Evolutionary conservation across 1,139 yeast species (phyloP).

Genomic region (Scheffersomyces titani): DNA sequence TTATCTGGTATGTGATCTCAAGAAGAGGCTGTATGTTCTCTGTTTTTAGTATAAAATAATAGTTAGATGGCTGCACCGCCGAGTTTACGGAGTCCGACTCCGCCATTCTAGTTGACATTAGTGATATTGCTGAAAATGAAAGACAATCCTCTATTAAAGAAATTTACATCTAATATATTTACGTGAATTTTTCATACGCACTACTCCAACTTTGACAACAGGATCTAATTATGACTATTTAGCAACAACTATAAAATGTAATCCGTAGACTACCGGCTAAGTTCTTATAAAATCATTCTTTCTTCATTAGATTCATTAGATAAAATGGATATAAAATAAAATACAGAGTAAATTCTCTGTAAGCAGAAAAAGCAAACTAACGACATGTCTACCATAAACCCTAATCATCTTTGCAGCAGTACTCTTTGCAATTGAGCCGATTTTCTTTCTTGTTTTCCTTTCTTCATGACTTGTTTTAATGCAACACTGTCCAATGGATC

Average conservation of each 20-base stretch:
- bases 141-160: not conserved
- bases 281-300: conserved; percentile 1
- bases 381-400: conserved; percentile 2
- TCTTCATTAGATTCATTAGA: not conserved
- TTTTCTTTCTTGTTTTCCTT: conserved; percentile 78
- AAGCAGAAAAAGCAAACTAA: not conserved
- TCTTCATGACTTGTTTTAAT: conserved; percentile 87
- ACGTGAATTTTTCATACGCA: not conserved
- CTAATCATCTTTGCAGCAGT: conserved; percentile 3
- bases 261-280: not conserved
- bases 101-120: not conserved
- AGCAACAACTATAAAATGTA: not conserved
- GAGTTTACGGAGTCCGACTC: not conserved
- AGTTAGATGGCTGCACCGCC: not conserved
- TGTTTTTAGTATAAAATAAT: conserved; percentile 33
- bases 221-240: not conserved
- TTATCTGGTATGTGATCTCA: conserved; percentile 22
- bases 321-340: conserved; percentile 1
- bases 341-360: not conserved
- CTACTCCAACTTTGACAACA: not conserved
- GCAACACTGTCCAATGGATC: conserved; percentile 95
- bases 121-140: not conserved
- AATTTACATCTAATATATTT: too few species aligned
- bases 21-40: conserved; percentile 38
- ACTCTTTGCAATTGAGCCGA: conserved; percentile 44